Base-by-base conservation (phyloP, 768 basidiomycete genomes). In the Lentinus brumalis region DNA sequence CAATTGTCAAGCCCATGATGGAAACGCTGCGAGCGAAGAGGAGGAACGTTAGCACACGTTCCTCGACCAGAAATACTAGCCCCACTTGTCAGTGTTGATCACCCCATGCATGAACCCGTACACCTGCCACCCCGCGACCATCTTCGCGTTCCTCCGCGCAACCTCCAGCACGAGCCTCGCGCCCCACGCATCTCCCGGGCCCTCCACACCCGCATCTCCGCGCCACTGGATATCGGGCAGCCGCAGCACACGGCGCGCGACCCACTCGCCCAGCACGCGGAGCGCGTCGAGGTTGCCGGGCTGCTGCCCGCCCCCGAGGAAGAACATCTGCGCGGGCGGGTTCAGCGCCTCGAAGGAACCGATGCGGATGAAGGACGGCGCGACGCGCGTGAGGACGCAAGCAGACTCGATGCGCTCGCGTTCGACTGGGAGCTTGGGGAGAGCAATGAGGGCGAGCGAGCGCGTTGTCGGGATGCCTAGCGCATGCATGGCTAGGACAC, bases 71-170 rank as follows among this genome's bases (percentile, higher is more conserved):
- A 0, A 30, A 50, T 14, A 26, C 16, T 30, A 14, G n/a, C 69
- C 82, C 59, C 65, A 90, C 91, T 96, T 97, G 77, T 98, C 96
- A 2, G 96, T 96, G 70, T 98, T 98, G 67, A 99, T 94, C 40
- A 99, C 96, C 0, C 94, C 94, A 69, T 95, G 92, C 93, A 94
- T 93, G 71, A 92, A 95, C 1, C 94, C 94, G 72, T 90, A 91
- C 7, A 86, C 93, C 75, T 98, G 96, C 97, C 97, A 98, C 4
- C 83, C 89, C 10, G 95, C 97, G 0, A 95, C 92, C 91, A 96
- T 98, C 70, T 78, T 79, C 46, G 92, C 96, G 70, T 97, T 98
- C 69, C 94, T 78, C 72, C 82, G 84, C 15, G 93, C 87, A 0
- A 86, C 86, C 66, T 97, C 94, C 64, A 87, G 75, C 2, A 96